Evolutionary conservation across 257 asterid genomes (phyloP), one percentile per base, ranked within the genome.

Genomic region (Salvia miltiorrhiza): DNA sequence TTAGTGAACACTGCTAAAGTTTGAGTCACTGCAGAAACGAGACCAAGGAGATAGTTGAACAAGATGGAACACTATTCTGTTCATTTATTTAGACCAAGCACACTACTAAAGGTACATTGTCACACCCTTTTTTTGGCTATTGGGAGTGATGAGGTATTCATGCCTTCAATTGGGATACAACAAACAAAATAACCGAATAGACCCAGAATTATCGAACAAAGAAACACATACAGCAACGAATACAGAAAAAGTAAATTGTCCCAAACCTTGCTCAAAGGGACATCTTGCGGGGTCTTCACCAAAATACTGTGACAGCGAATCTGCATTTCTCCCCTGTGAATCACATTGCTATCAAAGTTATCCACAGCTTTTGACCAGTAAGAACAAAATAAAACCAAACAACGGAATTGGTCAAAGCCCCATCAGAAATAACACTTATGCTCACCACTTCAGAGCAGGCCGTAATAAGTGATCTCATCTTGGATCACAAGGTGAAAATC

Each of bases 211-310:
- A 65, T 39, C 35, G 47, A 68, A 60, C 2, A 57, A 8, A 20
- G 62, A 63, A 68, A 20, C 49, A 62, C 60, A 37, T 35, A 58
- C 16, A 21, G 1, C 37, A 26, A 49, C 16, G 7, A n/a, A 3
- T 14, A 48, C 23, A 70, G 59, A 17, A 49, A 49, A 55, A 1
- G 0, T 26, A 21, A 75, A 70, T 57, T 32, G 11, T 39, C 4
- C 23, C 75, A 65, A 65, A 93, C 98, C 98, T 93, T 88, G 97
- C 83, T 93, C 98, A 73, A 93, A 93, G 71, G 98, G 98, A 72
- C 96, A 93, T 77, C 96, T 89, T 63, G 96, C 90, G 67, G 98
- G 98, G 85, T 93, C 98, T 87, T 93, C 98, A 1, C 98, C 98
- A 74, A 93, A 90, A 77, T 93, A 93, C 65, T 87, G 90, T 40